Conservation (phyloP, 2,329 filamentous ascomycete species). For the Penicillium sp. region DNA sequence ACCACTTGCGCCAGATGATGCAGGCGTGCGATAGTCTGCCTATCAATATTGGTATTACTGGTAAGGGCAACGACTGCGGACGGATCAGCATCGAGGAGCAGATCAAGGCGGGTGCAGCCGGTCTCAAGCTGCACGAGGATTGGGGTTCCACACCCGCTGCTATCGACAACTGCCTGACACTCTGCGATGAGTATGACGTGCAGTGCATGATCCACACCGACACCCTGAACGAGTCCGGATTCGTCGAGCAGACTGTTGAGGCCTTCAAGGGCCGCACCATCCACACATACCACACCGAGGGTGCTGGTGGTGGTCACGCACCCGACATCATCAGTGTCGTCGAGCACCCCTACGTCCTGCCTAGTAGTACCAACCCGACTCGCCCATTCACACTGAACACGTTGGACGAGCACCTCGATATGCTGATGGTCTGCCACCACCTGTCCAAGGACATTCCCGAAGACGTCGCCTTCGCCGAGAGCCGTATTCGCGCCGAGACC, state of each 20-base stretch:
- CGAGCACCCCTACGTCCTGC: conserved; percentile 82
- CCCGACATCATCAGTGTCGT: conserved; percentile 95
- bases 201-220: conserved; percentile 96
- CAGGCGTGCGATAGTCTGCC: conserved; percentile 80
- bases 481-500: conserved; percentile 89
- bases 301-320: conserved; percentile 89
- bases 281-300: conserved; percentile 96
- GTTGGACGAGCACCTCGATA: conserved; percentile 93
- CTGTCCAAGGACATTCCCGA: conserved; percentile 89
- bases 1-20: conserved; percentile 84
- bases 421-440: conserved; percentile 98
- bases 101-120: conserved; percentile 77
- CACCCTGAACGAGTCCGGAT: conserved; percentile 95
- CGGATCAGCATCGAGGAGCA: conserved; percentile 73
- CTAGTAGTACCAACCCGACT: conserved; percentile 89
- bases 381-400: conserved; percentile 89
- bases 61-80: conserved; percentile 86
- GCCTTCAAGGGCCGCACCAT: conserved; percentile 85
- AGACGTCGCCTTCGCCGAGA: conserved; percentile 93
- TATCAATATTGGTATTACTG: conserved; percentile 85
- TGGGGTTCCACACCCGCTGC: conserved; percentile 91
- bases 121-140: conserved; percentile 92
- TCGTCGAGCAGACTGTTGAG: conserved; percentile 86
- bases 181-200: conserved; percentile 89
- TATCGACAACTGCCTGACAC: conserved; percentile 79